Conservation (phyloP, 805 yeast species). For the Sugiyamaella smithiae region DNA sequence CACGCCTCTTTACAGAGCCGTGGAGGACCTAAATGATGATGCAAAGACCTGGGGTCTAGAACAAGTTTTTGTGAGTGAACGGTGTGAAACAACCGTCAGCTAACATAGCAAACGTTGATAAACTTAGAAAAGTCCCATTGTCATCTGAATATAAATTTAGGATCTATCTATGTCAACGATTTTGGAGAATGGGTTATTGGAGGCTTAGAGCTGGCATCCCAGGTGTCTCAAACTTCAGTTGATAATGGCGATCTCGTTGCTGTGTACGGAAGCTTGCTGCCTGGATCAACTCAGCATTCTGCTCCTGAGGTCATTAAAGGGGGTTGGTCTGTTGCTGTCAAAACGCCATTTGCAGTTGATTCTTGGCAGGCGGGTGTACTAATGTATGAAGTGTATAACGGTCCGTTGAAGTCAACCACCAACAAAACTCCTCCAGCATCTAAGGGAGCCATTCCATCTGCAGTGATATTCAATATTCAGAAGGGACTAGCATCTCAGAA, state of each 20-base stretch:
- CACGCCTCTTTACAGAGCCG: slow-evolving; percentile 45
- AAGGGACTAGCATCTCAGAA: slow-evolving; percentile 14
- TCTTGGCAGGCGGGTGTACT: slow-evolving; percentile 62
- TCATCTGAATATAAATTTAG: slow-evolving; percentile 59
- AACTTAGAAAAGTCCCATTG: slow-evolving; percentile 48
- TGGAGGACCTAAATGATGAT: slow-evolving; percentile 34
- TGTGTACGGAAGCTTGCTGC: slow-evolving; percentile 36
- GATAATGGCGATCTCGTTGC: slow-evolving; percentile 33
- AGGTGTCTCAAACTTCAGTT: slow-evolving; percentile 42
- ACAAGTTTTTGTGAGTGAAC: slow-evolving; percentile 34
- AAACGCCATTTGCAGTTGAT: slow-evolving; percentile 43
- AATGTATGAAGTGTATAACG: slow-evolving; percentile 46
- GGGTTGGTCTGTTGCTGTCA: slow-evolving; percentile 43
- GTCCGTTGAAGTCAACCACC: slow-evolving; percentile 12
- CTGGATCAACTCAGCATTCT: slow-evolving; percentile 33
- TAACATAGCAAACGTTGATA: slow-evolving; percentile 46
- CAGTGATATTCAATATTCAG: slow-evolving; percentile 14
- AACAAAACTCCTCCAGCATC: slow-evolving; percentile 1
- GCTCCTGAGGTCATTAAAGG: slow-evolving; percentile 54
- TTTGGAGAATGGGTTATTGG: slow-evolving; percentile 81
- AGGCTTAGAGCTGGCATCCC: slow-evolving; percentile 71
- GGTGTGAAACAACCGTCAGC: not conserved
- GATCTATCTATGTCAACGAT: slow-evolving; percentile 61
- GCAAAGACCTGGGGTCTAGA: slow-evolving; percentile 54
- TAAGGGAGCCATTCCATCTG: slow-evolving; percentile 17